A percentile compares a stretch with the other conserved stretches of the same genome.
Evolutionary conservation across 495 filamentous ascomycete genomes (phyloP).

Genomic region (Trichocladium uniseriatum): DNA sequence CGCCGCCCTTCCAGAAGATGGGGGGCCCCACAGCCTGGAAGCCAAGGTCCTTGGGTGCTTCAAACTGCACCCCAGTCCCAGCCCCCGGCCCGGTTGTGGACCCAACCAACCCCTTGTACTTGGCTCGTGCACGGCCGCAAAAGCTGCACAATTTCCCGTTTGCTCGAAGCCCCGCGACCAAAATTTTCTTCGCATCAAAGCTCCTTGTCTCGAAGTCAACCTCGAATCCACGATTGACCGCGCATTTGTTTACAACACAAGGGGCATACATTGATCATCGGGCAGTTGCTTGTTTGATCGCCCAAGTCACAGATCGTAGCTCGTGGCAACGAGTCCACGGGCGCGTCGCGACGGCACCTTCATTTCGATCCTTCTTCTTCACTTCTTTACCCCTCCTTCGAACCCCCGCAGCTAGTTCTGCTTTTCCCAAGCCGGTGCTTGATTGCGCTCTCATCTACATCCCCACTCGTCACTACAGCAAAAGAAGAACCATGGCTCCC

Average conservation of each 20-base stretch:
- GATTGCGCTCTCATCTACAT: conserved; percentile 37
- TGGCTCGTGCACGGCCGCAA: no score
- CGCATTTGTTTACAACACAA: neutral
- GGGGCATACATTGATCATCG: neutral
- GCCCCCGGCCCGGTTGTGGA: no score
- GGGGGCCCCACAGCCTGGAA: no score
- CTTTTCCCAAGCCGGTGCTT: conserved; percentile 35
- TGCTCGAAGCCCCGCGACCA: no score
- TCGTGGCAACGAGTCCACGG: conserved; percentile 21
- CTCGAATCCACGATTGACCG: neutral
- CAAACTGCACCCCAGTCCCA: no score
- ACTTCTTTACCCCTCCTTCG: conserved; percentile 46
- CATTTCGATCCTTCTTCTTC: conserved; percentile 40
- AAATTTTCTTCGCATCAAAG: no score
- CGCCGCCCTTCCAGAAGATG: no score
- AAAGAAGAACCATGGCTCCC: conserved; percentile 58
- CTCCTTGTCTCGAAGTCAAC: no score
- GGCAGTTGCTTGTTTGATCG: conserved; percentile 4
- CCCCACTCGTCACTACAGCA: conserved; percentile 43
- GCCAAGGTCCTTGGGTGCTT: no score
- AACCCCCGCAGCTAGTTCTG: conserved; percentile 57
- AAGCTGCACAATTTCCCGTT: no score
- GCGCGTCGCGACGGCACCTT: conserved; percentile 39
- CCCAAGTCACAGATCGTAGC: conserved; percentile 2
- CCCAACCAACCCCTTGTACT: no score